These are phyloP conservation scores for Diaporthe citriasiana DNA, from an alignment of 2,329 filamentous ascomycete species.

Conservation along the genomic window DNA sequence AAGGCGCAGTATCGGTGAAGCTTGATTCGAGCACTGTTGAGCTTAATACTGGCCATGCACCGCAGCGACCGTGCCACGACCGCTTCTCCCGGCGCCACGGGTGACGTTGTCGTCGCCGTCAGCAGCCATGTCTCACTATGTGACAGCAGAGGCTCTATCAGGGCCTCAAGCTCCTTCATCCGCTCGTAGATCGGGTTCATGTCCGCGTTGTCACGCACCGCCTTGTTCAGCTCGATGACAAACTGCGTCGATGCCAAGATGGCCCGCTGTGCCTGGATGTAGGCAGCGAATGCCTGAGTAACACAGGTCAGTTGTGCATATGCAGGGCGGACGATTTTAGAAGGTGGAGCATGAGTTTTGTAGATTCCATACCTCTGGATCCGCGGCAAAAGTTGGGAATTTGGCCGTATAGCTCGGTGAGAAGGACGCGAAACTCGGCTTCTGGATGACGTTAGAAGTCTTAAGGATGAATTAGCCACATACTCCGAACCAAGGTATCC, in stretches of 20 bases:
- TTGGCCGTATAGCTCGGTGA: constrained; percentile 61
- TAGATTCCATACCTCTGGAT: constrained; percentile 56
- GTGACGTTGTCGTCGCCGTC: constrained; percentile 52
- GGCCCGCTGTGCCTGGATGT: constrained; percentile 62
- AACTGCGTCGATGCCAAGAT: constrained; percentile 63
- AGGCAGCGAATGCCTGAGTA: constrained; percentile 57
- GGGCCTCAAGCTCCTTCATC: constrained; percentile 58
- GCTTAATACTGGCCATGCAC: constrained; percentile 63
- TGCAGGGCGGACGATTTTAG: too few species aligned
- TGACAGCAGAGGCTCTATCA: constrained; percentile 55
- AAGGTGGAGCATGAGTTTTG: neutral
- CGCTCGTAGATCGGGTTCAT: constrained; percentile 57
- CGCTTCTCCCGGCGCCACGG: constrained; percentile 56
- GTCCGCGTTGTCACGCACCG: constrained; percentile 52
- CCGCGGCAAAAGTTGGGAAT: constrained; percentile 57
- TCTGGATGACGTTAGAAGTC: constrained; percentile 47
- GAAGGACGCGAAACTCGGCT: constrained; percentile 59
- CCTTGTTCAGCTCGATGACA: constrained; percentile 62
- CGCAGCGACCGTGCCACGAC: constrained; percentile 59
- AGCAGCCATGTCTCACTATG: constrained; percentile 54
- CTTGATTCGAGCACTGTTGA: constrained; percentile 67
- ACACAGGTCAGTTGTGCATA: neutral
- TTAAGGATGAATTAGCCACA: neutral
- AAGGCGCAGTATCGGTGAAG: constrained; percentile 67
- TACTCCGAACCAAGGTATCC: constrained; percentile 32